phyloP scores from a whole-genome alignment of 805 yeast genomes.

The Candida mattraensis region DNA sequence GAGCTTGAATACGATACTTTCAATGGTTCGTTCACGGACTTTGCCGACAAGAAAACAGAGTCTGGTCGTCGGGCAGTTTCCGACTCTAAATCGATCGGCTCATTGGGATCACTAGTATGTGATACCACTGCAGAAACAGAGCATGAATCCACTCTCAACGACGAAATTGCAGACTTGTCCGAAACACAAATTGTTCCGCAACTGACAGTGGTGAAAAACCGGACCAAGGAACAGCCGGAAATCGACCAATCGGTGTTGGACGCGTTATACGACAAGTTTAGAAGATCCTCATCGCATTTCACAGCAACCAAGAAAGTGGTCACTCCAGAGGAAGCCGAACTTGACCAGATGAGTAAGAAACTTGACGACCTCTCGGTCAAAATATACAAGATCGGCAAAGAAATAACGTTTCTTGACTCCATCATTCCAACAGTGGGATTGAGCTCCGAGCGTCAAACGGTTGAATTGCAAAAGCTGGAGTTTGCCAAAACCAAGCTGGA shows the following conservation, averaged over 20 bases:
- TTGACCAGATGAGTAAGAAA: slow-evolving; percentile 18
- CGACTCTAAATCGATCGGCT: too few relatives aligned
- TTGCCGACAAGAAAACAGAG: slow-evolving; percentile 21
- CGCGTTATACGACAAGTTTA: slow-evolving; percentile 16
- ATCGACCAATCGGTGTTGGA: slow-evolving; percentile 21
- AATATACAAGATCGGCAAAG: slow-evolving; percentile 31
- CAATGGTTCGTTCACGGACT: slow-evolving; percentile 32
- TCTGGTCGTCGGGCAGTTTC: slow-evolving; percentile 4
- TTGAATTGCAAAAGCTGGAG: slow-evolving; percentile 28
- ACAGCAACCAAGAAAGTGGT: slow-evolving; percentile 23
- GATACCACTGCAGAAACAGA: slow-evolving; percentile 26
- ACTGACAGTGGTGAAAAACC: slow-evolving; percentile 20
- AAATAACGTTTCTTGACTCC: slow-evolving; percentile 30
- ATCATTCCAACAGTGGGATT: slow-evolving; percentile 25
- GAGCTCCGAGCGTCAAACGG: slow-evolving; percentile 16
- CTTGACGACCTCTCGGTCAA: slow-evolving; percentile 21
- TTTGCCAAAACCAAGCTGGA: slow-evolving; percentile 30
- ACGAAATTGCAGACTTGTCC: slow-evolving; percentile 1
- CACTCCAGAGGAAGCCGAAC: slow-evolving; percentile 14
- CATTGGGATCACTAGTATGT: slow-evolving; percentile 20
- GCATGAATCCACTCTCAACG: slow-evolving; percentile 12
- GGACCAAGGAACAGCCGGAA: slow-evolving; percentile 15
- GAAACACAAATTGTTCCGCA: slow-evolving; percentile 9
- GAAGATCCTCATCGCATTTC: slow-evolving; percentile 29
- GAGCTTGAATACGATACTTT: slow-evolving; percentile 35